These are phyloP conservation scores for Alternaria postmessia DNA, from an alignment of 2,329 filamentous ascomycete species.

Conservation along the genomic window DNA sequence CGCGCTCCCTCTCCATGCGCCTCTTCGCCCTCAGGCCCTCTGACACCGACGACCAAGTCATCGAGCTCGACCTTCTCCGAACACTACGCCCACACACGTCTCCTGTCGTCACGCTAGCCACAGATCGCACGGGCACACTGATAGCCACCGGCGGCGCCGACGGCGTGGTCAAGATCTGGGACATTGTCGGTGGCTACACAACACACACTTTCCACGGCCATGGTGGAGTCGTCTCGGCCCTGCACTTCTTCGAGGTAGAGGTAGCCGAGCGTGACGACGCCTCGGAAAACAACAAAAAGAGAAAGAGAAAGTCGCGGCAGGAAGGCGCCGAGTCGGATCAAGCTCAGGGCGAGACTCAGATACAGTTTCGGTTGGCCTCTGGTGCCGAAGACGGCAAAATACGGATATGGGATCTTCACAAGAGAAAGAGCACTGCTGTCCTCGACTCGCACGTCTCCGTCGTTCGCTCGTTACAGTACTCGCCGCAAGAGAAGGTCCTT, in stretches of 20 bases:
- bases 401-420: slow-evolving; percentile 89
- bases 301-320: slow-evolving; percentile 54
- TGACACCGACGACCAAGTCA: slow-evolving; percentile 66
- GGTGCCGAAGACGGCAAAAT: slow-evolving; percentile 95
- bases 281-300: slow-evolving; percentile 47
- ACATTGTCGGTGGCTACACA: slow-evolving; percentile 86
- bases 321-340: slow-evolving; percentile 54
- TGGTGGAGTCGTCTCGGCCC: slow-evolving; percentile 86
- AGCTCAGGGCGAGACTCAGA: slow-evolving; percentile 56
- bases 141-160: slow-evolving; percentile 93
- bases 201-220: slow-evolving; percentile 97
- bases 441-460: slow-evolving; percentile 95
- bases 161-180: slow-evolving; percentile 95
- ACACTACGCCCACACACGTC: slow-evolving; percentile 90
- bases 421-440: slow-evolving; percentile 76
- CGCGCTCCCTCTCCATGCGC: slow-evolving; percentile 93
- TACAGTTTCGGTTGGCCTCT: slow-evolving; percentile 81
- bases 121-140: slow-evolving; percentile 87
- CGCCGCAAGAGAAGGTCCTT: slow-evolving; percentile 74
- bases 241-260: slow-evolving; percentile 87
- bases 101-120: slow-evolving; percentile 84
- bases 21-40: slow-evolving; percentile 78
- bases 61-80: slow-evolving; percentile 69
- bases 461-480: slow-evolving; percentile 87
- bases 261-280: slow-evolving; percentile 57